These are phyloP conservation scores for Trichocladium antarcticum DNA, from an alignment of 495 filamentous ascomycete genomes.

Conservation along the genomic window DNA sequence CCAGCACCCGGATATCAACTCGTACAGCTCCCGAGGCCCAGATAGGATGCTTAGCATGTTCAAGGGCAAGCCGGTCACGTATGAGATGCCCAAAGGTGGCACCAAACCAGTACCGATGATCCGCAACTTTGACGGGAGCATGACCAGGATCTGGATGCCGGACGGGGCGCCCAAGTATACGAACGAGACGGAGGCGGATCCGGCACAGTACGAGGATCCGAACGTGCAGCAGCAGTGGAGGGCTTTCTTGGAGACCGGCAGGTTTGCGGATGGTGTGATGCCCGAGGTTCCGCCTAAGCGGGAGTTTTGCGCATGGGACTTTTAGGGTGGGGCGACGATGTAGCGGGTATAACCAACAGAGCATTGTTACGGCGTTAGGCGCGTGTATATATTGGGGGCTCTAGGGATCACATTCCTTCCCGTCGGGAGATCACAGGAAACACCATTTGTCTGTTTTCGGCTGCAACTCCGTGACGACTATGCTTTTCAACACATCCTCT, in stretches of 20 bases:
- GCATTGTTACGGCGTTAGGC: too few relatives aligned
- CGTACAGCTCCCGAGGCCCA: constrained; percentile 25
- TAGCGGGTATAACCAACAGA: not conserved
- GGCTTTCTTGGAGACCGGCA: constrained; percentile 47
- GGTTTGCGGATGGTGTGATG: constrained; percentile 52
- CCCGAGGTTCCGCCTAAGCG: constrained; percentile 61
- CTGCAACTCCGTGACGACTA: too few relatives aligned
- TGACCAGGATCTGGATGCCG: constrained; percentile 55
- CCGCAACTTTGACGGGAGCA: constrained; percentile 32
- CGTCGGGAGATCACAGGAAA: too few relatives aligned
- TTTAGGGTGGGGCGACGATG: constrained; percentile 32
- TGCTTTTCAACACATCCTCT: too few relatives aligned
- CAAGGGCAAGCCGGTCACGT: constrained; percentile 34
- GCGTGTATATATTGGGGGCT: too few relatives aligned
- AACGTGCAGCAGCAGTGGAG: constrained; percentile 45
- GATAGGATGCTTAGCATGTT: constrained; percentile 29
- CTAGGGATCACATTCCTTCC: too few relatives aligned
- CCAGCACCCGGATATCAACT: constrained; percentile 33
- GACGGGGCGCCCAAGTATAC: constrained; percentile 53
- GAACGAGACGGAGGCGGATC: constrained; percentile 41
- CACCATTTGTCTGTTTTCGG: too few relatives aligned
- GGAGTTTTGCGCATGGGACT: constrained; percentile 63
- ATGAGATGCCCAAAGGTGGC: constrained; percentile 13
- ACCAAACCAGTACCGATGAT: constrained; percentile 25
- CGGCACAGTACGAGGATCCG: constrained; percentile 35